Base-by-base conservation (phyloP, 1,139 yeast species). In the Entelexis sorbosivorans region DNA sequence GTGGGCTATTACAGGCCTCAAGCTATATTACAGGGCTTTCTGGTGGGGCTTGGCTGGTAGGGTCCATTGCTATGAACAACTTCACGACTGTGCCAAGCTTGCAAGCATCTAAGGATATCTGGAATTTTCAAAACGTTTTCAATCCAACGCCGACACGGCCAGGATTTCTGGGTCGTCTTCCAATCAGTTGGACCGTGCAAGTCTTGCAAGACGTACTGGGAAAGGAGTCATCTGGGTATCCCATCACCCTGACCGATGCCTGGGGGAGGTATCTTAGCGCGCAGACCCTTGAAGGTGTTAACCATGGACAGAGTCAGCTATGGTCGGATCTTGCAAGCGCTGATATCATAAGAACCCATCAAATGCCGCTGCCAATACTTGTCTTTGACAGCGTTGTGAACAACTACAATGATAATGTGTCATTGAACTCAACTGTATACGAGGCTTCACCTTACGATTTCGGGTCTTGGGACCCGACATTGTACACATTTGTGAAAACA, bases 391-490 rank as follows among this genome's bases (percentile, higher is more conserved):
- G 91, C 53, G 26, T 32, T 1, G 73, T 79, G 17, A 91, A 91
- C 10, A 78, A 77, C 31, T 22, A 14, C 22, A 67, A 77, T 2
- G 54, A 59, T 8, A 71, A 81, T 50, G 69, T 82, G 51, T 72
- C 75, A 59, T 68, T 71, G 6, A 82, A 83, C 64, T 79, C 93
- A 8, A 82, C 95, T 1, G 73, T 82, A n/a, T 79, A 84, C 57
- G 96, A 88, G 66, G 72, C 84, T 61, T 82, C 77, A 56, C 89
- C 96, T 1, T 85, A 70, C 60, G 96, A 88, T 67, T 66, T 87
- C 66, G 96, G 96, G 7, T 81, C 93, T 32, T 87, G 94, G 93
- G 96, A 88, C 64, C 83, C 87, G 34, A 73, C 84, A 0, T 66
- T 86, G 44, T 73, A 76, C 55, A 75, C 82, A 20, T 87, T 88